phyloP scores from a whole-genome alignment of 116 monocot species.

The Phalaenopsis hybrid region DNA sequence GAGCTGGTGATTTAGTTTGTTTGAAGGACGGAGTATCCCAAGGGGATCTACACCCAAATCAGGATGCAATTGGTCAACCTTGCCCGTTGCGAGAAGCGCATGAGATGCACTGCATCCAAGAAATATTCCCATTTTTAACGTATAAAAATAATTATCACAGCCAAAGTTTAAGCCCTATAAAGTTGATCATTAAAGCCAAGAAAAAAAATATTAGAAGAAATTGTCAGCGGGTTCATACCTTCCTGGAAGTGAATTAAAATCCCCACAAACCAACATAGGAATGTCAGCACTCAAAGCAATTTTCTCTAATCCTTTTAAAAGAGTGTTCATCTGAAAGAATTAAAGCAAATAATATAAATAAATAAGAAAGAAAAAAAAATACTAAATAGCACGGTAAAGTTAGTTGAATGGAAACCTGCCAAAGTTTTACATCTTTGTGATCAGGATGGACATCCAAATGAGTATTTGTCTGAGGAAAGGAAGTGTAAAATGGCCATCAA shows the following conservation, averaged over 20 bases:
- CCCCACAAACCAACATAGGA: slow-evolving; percentile 96
- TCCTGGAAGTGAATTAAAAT: slow-evolving; percentile 92
- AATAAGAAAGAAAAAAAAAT: not conserved
- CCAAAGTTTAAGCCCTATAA: not conserved
- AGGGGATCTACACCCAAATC: slow-evolving; percentile 79
- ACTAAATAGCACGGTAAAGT: not conserved
- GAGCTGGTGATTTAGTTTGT: slow-evolving; percentile 74
- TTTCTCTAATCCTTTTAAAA: slow-evolving; percentile 92
- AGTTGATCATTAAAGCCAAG: not conserved
- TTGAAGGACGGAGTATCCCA: slow-evolving; percentile 62
- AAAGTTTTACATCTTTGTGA: slow-evolving; percentile 83
- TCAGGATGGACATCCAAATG: slow-evolving; percentile 82
- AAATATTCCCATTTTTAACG: not conserved
- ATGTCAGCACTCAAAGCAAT: slow-evolving; percentile 89
- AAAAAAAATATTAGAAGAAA: not conserved
- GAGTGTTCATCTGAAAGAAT: slow-evolving; percentile 71
- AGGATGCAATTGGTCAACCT: slow-evolving; percentile 81
- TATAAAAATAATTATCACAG: not conserved
- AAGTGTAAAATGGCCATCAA: not conserved
- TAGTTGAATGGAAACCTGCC: slow-evolving; percentile 55
- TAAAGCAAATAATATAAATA: not conserved
- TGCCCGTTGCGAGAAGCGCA: slow-evolving; percentile 73
- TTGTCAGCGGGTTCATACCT: slow-evolving; percentile 32
- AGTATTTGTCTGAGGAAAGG: slow-evolving; percentile 63
- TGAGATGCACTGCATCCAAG: slow-evolving; percentile 71